These are phyloP conservation scores for Irineochytrium annulatum DNA, from an alignment of 192 early-diverging fungal species.

Conservation along the genomic window DNA sequence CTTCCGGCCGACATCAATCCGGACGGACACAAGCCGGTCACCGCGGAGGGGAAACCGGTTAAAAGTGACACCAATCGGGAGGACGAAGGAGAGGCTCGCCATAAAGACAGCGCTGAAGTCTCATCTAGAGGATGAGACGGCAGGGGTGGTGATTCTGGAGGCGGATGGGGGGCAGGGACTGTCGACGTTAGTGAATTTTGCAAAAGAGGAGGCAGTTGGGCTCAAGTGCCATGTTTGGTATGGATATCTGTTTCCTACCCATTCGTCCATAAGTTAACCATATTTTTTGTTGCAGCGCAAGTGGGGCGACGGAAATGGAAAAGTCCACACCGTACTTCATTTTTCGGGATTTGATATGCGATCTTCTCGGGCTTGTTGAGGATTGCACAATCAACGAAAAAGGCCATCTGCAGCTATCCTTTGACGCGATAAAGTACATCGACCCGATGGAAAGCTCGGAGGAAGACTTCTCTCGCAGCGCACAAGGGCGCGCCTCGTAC, in stretches of 20 bases:
- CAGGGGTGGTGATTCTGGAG: slow-evolving; percentile 35
- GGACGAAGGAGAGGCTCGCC: slow-evolving; percentile 33
- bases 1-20: slow-evolving; percentile 28
- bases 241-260: neutral
- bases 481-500: no score
- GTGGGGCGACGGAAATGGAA: slow-evolving; percentile 38
- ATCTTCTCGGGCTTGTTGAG: slow-evolving; percentile 34
- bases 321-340: slow-evolving; percentile 40
- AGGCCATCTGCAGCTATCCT: slow-evolving; percentile 8
- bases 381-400: slow-evolving; percentile 14
- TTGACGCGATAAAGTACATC: neutral
- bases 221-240: slow-evolving; percentile 38
- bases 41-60: neutral
- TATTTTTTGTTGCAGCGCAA: slow-evolving; percentile 23
- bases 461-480: no score
- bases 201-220: slow-evolving; percentile 34
- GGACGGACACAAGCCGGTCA: neutral
- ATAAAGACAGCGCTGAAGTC: slow-evolving; percentile 22
- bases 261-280: neutral
- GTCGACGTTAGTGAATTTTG: slow-evolving; percentile 40
- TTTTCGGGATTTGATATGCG: slow-evolving; percentile 34
- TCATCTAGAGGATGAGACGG: slow-evolving; percentile 11
- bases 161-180: slow-evolving; percentile 50
- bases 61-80: slow-evolving; percentile 21
- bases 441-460: neutral